Conservation (phyloP, 192 early-diverging fungal species). For the Coemansia sp. region DNA sequence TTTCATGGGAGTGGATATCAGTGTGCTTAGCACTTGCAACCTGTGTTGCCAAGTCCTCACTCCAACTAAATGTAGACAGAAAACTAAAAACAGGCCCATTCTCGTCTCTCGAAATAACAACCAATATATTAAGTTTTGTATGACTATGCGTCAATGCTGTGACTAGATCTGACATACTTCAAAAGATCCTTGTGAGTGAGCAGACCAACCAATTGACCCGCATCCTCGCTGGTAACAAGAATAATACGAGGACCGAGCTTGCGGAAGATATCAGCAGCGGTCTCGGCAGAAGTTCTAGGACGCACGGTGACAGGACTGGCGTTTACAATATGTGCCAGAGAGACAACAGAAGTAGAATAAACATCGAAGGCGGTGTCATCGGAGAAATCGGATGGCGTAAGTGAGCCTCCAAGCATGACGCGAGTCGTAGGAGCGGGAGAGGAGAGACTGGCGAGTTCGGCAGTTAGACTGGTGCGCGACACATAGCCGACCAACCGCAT, state of each 20-base stretch:
- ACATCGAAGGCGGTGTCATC: not conserved
- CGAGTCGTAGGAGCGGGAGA: not conserved
- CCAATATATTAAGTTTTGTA: not conserved
- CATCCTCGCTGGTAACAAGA: slow-evolving; percentile 62
- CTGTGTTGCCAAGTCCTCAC: too few species aligned
- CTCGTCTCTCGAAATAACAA: not conserved
- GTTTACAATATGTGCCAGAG: slow-evolving; percentile 24
- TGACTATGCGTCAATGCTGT: not conserved
- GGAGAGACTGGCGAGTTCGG: slow-evolving; percentile 7
- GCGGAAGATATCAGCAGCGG: slow-evolving; percentile 79
- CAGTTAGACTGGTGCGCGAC: slow-evolving; percentile 47
- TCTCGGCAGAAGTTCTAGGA: slow-evolving; percentile 69
- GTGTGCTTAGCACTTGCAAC: too few species aligned
- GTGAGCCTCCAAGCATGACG: slow-evolving; percentile 1
- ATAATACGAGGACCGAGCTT: slow-evolving; percentile 78
- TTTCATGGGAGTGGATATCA: too few species aligned
- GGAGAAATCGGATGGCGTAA: not conserved
- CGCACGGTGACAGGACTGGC: slow-evolving; percentile 72
- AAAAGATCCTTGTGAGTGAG: slow-evolving; percentile 79
- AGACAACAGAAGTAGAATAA: not conserved
- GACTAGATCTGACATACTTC: not conserved
- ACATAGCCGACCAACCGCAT: slow-evolving; percentile 73
- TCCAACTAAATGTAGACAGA: too few species aligned
- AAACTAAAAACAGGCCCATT: too few species aligned
- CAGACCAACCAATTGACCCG: slow-evolving; percentile 64